These are phyloP conservation scores for Macrophomina phaseolina DNA, from an alignment of 2,329 filamentous ascomycete species.

Conservation along the genomic window DNA sequence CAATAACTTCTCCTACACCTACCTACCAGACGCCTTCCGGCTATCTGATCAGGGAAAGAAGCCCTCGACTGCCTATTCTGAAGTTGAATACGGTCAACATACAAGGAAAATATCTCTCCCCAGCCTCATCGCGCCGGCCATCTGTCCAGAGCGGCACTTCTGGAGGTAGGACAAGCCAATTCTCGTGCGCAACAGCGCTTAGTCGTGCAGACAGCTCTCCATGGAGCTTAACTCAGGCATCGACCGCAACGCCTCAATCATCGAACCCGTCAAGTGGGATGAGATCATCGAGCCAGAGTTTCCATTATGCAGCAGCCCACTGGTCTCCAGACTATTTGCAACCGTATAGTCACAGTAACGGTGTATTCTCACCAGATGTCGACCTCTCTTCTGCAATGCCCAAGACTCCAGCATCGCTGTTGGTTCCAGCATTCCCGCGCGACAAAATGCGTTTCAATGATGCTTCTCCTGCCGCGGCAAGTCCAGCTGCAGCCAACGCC, in stretches of 20 bases:
- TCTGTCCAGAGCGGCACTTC: not conserved
- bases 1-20: not conserved
- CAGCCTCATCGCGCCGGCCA: not conserved
- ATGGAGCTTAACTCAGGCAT: not conserved
- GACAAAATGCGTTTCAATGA: not conserved
- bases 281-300: not conserved
- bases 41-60: not conserved
- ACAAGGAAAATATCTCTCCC: not conserved
- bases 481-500: too few relatives aligned
- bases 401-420: not conserved
- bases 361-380: not conserved
- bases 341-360: not conserved
- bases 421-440: not conserved
- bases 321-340: not conserved
- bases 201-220: not conserved
- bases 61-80: not conserved
- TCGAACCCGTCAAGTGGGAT: not conserved
- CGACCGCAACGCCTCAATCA: not conserved
- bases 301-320: not conserved
- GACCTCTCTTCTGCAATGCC: not conserved
- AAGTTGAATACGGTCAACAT: not conserved
- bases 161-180: not conserved
- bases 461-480: too few relatives aligned
- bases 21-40: not conserved
- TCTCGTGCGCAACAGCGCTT: not conserved